Conservation (phyloP, 148 eudicot genomes). For the Dysphania ambrosioides region DNA sequence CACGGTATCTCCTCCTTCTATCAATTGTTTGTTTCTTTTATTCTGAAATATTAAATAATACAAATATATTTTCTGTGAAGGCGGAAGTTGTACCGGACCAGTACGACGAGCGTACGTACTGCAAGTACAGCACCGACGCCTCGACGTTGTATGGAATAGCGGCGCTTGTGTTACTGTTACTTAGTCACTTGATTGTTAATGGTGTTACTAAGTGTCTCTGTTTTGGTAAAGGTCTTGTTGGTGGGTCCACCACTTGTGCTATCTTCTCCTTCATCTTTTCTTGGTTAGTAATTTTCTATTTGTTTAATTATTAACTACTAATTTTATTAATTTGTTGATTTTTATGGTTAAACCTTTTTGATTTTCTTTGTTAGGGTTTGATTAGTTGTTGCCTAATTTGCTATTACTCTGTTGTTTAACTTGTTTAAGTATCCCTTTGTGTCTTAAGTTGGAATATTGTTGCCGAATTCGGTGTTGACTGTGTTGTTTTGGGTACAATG, state of each 20-base stretch:
- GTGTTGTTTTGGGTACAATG: not conserved
- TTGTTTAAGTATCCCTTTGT: not conserved
- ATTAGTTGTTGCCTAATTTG: not conserved
- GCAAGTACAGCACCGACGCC: slow-evolving; percentile 75
- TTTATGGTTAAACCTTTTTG: not conserved
- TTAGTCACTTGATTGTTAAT: slow-evolving; percentile 65
- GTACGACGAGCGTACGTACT: slow-evolving; percentile 79
- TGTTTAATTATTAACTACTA: not conserved
- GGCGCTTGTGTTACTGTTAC: slow-evolving; percentile 75
- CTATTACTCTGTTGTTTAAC: not conserved
- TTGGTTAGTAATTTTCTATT: slow-evolving; percentile 39
- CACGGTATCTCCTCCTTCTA: slow-evolving; percentile 38
- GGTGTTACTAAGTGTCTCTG: slow-evolving; percentile 89
- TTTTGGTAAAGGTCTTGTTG: slow-evolving; percentile 77
- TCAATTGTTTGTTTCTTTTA: not conserved
- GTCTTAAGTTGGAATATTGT: not conserved
- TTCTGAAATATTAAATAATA: not conserved
- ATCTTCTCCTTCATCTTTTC: slow-evolving; percentile 77
- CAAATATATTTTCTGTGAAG: slow-evolving; percentile 26
- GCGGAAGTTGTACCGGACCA: slow-evolving; percentile 67
- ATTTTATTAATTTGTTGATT: not conserved
- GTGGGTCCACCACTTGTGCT: slow-evolving; percentile 50
- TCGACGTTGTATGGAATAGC: slow-evolving; percentile 78
- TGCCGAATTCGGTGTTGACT: not conserved
- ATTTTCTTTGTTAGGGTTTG: not conserved